Conservation (phyloP, 495 filamentous ascomycete species). For the Xylaria castorea region DNA sequence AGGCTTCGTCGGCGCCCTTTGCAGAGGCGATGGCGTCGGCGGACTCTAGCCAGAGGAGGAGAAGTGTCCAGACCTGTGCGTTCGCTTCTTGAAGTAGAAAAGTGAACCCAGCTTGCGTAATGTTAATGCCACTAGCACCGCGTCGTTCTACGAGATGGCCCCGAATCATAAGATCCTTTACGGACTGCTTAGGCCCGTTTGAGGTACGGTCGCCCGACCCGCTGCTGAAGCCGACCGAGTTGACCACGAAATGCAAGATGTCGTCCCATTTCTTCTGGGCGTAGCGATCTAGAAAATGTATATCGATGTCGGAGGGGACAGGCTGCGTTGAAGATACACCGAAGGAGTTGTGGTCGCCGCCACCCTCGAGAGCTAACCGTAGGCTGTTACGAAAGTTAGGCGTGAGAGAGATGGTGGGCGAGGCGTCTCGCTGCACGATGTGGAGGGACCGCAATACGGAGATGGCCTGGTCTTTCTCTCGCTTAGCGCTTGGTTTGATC, state of each 20-base stretch:
- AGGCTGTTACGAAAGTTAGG: constrained; percentile 78
- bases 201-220: constrained; percentile 34
- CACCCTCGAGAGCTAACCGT: constrained; percentile 83
- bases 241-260: constrained; percentile 92
- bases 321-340: constrained; percentile 77
- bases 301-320: constrained; percentile 62
- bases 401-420: constrained; percentile 72
- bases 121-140: constrained; percentile 61
- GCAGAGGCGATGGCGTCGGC: constrained; percentile 55
- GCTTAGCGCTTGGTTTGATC: constrained; percentile 75
- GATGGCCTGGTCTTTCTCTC: constrained; percentile 82
- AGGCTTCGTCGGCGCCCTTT: constrained; percentile 36
- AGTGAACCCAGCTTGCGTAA: constrained; percentile 90
- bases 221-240: constrained; percentile 54
- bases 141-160: constrained; percentile 78
- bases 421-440: constrained; percentile 70
- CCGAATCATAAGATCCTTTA: constrained; percentile 78
- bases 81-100: constrained; percentile 95
- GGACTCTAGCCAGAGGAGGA: constrained; percentile 90
- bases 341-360: constrained; percentile 84
- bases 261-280: constrained; percentile 92
- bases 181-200: constrained; percentile 71
- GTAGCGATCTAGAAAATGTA: constrained; percentile 81
- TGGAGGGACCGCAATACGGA: constrained; percentile 81
- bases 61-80: constrained; percentile 92